Base-by-base conservation (phyloP, 2,329 filamentous ascomycete genomes). In the Sclerotiophoma versabilis region DNA sequence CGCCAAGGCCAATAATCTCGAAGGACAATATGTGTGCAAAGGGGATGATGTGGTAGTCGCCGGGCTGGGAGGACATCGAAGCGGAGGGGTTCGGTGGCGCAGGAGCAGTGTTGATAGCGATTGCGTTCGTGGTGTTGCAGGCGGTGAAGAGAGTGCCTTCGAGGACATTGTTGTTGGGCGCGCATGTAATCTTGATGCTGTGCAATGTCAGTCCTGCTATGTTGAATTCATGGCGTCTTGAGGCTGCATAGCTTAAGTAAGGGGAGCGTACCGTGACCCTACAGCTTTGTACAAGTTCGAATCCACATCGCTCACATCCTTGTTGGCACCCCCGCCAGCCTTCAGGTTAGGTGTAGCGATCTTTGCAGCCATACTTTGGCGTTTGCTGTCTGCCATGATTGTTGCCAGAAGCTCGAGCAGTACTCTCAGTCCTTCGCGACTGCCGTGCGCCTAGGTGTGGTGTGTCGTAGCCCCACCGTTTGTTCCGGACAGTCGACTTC, bases 101-200 rank as follows among this genome's bases (percentile, higher is more conserved):
- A 15, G 79, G 72, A 11, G 79, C 78, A 15, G 81, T 84, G 73
- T 86, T 84, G 72, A 88, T 80, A 37, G 83, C 84, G 63, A 88
- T 77, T 52, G 87, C 76, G 63, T 86, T 86, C 51, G 84, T 83
- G 63, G 84, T 77, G 22, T 84, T 83, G 69, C 83, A 84, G 38
- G 82, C 83, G 23, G 84, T 86, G 73, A 85, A 87, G 53, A 88
- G 78, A 15, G 79, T 85, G 64, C 86, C 86, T 71, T 88, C 85
- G 54, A 85, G 75, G 20, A 79, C 82, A 36, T 80, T 78, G 46
- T 80, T 75, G 49, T 77, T 79, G 23, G 79, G 74, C 14, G 79
- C 77, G 44, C 83, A 86, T 50, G 79, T 85, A 60, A 88, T 72
- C 62, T 82, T 84, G 66, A 87, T 77, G 54, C 85, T 87, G 69